Conservation (phyloP, 768 basidiomycete species). For the Termitomyces sp. region DNA sequence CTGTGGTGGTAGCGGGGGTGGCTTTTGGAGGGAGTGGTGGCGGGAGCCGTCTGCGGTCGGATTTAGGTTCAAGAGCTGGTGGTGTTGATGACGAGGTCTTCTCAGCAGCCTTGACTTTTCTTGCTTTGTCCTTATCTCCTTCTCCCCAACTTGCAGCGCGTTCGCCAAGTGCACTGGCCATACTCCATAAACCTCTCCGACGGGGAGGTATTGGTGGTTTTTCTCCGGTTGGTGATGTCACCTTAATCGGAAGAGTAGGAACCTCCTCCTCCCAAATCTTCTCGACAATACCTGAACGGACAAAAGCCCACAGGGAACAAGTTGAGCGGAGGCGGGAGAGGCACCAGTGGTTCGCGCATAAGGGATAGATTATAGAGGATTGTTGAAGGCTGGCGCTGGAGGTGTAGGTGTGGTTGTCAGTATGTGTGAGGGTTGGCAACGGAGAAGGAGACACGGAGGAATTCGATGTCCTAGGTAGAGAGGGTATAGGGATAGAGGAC, state of each 20-base stretch:
- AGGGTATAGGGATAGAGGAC: slow-evolving; percentile 30
- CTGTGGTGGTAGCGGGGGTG: slow-evolving; percentile 1
- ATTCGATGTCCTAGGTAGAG: slow-evolving; percentile 15
- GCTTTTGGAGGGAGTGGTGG: slow-evolving; percentile 21
- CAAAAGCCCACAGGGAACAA: slow-evolving; percentile 89
- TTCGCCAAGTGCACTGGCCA: slow-evolving; percentile 60
- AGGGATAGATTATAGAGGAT: slow-evolving; percentile 62
- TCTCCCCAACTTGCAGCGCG: slow-evolving; percentile 55
- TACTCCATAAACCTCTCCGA: slow-evolving; percentile 62
- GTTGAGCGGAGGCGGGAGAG: slow-evolving; percentile 76
- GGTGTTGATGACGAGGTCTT: not conserved
- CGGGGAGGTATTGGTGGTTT: slow-evolving; percentile 66
- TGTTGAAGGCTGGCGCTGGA: slow-evolving; percentile 20
- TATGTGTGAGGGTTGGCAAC: slow-evolving; percentile 28
- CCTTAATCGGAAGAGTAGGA: slow-evolving; percentile 28
- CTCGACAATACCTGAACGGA: slow-evolving; percentile 77
- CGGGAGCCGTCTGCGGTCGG: slow-evolving; percentile 26
- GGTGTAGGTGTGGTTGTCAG: slow-evolving; percentile 18
- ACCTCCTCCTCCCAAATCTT: slow-evolving; percentile 87
- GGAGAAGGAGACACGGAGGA: slow-evolving; percentile 20
- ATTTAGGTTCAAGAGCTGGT: slow-evolving; percentile 13
- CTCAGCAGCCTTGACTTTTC: slow-evolving; percentile 12
- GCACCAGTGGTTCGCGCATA: slow-evolving; percentile 87
- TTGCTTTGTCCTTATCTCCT: slow-evolving; percentile 36
- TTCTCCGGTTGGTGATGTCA: slow-evolving; percentile 21